These are phyloP conservation scores for Exidia glandulosa DNA, from an alignment of 768 basidiomycete species.

Conservation along the genomic window DNA sequence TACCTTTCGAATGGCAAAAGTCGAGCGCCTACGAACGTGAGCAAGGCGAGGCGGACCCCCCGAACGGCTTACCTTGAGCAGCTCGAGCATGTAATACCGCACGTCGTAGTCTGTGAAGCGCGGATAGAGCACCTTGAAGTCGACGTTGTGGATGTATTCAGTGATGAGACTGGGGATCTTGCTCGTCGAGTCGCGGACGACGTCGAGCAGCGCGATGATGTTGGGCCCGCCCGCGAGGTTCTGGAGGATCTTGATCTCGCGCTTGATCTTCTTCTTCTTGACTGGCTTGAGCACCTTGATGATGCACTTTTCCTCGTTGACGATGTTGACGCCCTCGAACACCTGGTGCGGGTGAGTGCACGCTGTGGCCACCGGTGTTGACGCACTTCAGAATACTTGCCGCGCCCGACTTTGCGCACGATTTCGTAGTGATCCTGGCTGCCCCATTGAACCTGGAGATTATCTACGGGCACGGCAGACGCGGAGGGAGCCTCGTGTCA, in stretches of 20 bases:
- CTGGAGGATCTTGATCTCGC: conserved; percentile 96
- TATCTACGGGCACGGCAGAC: conserved; percentile 69
- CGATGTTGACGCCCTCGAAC: conserved; percentile 87
- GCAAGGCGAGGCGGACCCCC: background rate
- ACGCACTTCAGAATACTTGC: conserved; percentile 87
- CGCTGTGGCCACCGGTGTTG: conserved; percentile 6
- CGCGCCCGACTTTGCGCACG: conserved; percentile 88
- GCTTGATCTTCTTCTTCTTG: conserved; percentile 99
- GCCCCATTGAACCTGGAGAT: conserved; percentile 95
- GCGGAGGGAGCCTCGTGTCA: background rate
- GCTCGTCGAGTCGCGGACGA: conserved; percentile 89
- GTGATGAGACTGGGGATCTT: conserved; percentile 96
- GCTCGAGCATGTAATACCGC: conserved; percentile 91
- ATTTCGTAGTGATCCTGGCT: conserved; percentile 97
- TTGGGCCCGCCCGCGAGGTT: conserved; percentile 95
- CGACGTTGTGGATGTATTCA: conserved; percentile 96
- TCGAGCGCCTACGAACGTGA: conserved; percentile 64
- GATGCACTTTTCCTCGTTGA: conserved; percentile 88
- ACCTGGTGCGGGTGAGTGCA: conserved; percentile 35
- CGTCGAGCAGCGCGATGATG: conserved; percentile 84
- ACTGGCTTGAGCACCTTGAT: conserved; percentile 98
- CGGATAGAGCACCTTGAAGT: conserved; percentile 94
- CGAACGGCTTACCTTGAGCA: conserved; percentile 59
- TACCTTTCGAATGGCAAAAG: conserved; percentile 96
- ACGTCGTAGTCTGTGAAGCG: conserved; percentile 94